A percentile compares a stretch with the other conserved stretches of the same genome.
Conservation (phyloP, 2,329 filamentous ascomycete species). For the Orbilia blumenaviensis region DNA sequence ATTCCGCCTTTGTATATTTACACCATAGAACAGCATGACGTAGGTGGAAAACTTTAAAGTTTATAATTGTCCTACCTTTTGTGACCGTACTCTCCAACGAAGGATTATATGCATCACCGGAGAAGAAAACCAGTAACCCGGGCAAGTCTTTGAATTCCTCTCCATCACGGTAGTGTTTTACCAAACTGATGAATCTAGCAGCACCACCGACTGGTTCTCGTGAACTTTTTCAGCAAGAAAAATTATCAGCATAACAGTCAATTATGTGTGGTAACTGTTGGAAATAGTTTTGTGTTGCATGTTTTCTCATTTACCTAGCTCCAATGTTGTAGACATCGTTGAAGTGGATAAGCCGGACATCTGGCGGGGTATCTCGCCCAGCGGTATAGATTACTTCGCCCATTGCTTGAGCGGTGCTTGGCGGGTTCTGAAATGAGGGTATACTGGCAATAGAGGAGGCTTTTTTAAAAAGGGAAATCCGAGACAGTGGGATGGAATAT, state of each 20-base stretch:
- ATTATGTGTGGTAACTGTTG: not conserved
- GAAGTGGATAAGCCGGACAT: constrained; percentile 85
- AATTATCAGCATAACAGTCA: constrained; percentile 44
- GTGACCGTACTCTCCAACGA: constrained; percentile 88
- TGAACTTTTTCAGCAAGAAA: constrained; percentile 64
- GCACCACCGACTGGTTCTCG: constrained; percentile 85
- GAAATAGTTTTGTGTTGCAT: constrained; percentile 55
- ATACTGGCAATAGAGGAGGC: not conserved
- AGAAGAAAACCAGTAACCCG: constrained; percentile 80
- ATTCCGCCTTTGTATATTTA: not conserved
- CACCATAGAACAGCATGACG: not conserved
- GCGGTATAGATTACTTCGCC: constrained; percentile 55
- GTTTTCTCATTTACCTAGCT: constrained; percentile 58
- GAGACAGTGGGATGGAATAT: not conserved
- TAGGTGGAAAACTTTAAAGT: not conserved
- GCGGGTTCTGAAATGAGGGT: not conserved
- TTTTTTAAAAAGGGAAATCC: not conserved
- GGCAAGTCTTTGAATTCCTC: constrained; percentile 70
- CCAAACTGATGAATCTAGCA: constrained; percentile 79
- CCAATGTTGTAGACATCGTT: constrained; percentile 96
- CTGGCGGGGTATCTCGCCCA: constrained; percentile 66
- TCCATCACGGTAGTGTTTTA: constrained; percentile 76
- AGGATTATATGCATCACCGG: constrained; percentile 91
- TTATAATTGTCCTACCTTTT: constrained; percentile 72
- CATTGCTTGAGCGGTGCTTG: not conserved